Base-by-base conservation (phyloP, 371 early-diverging fungal species). In the Saksenaea vasiformis region DNA sequence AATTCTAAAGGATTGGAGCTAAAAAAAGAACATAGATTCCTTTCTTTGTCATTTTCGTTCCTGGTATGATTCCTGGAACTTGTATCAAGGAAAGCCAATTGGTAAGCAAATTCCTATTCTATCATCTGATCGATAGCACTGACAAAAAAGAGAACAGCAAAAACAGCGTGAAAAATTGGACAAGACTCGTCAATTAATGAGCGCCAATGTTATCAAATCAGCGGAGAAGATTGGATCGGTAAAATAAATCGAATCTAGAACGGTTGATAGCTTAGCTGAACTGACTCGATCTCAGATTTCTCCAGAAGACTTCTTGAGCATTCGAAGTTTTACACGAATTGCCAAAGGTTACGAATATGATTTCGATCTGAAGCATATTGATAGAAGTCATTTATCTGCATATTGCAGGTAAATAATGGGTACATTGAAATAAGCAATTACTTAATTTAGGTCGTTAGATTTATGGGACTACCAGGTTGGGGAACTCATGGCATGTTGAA, bases 61-160 rank as follows among this genome's bases (percentile, higher is more conserved):
- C 89, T 34, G 78, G 79, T 26, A 73, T 86, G 68, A 76, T 89
- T 22, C 89, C 89, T 34, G 80, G 85, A 37, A 89, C 89, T 9
- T 87, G 87, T 66, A 62, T 89, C 14, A 83, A 80, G 19, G 78
- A 79, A 1, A 61, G 65, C 9, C 89, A 89, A 73, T 47, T 86
- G 71, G 89, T 88, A 85, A 62, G 65, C 35, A n/a, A 36, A 51
- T 5, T 8, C 8, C 5, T 1, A 24, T 31, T 39, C 34, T 28
- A 37, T 17, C 8, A 1, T 57, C 17, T 55, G 64, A 15, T 19
- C 56, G 22, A 59, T 1, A 38, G 54, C n/a, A 54, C 27, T 60
- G 19, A 43, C 41, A 4, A 24, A n/a, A 35, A n/a, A 35, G 37
- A 14, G 17, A 27, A 37, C 66, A 87, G 89, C 65, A 72, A 44